Evolutionary conservation across 2,329 filamentous ascomycete species (phyloP), one percentile per base, ranked within the genome.

Genomic region (Aurifilum marmelostoma): DNA sequence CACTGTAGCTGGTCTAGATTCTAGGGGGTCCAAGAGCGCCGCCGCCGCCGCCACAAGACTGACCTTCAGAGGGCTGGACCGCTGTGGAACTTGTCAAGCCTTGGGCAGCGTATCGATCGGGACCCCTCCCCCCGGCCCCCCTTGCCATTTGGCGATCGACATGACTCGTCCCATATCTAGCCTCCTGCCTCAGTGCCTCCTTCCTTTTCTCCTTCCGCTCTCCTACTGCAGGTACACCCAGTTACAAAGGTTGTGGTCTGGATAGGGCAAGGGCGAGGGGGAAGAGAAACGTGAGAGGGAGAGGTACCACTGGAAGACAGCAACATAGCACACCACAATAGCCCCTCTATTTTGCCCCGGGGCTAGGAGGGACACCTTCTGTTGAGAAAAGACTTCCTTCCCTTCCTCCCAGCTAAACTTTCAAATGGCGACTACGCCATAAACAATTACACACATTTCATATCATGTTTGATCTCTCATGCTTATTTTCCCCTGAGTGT

Each of bases 101-200:
- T 27, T n/a, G 2, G 9, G 12, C 18, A 5, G n/a, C n/a, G 24
- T 54, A 52, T 54, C 50, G n/a, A 54, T 54, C 27, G n/a, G n/a
- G 12, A 54, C 50, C 4, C 50, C 3, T 11, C 11, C 11, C n/a
- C 50, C 11, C n/a, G 3, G n/a, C n/a, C n/a, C n/a, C 6, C 6
- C 11, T 7, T 27, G 9, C 3, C 14, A 8, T 56, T 18, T 56
- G 2, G 12, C 6, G 12, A 56, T 29, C 52, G 12, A 29, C 52
- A 56, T 29, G 52, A 56, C 52, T 56, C 52, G 52, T 56, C 52
- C 43, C 43, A 47, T 47, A 47, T 29, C 24, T 18, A 56, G 27
- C 52, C 14, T 56, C 14, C 43, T 56, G 6, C n/a, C n/a, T n/a
- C n/a, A n/a, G n/a, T 18, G 27, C 24, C 24, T 29, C 50, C 52